A percentile compares a stretch with the other conserved stretches of the same genome.
These are phyloP conservation scores for Metschnikowia lochheadii DNA, from an alignment of 805 yeast genomes.

Conservation along the genomic window DNA sequence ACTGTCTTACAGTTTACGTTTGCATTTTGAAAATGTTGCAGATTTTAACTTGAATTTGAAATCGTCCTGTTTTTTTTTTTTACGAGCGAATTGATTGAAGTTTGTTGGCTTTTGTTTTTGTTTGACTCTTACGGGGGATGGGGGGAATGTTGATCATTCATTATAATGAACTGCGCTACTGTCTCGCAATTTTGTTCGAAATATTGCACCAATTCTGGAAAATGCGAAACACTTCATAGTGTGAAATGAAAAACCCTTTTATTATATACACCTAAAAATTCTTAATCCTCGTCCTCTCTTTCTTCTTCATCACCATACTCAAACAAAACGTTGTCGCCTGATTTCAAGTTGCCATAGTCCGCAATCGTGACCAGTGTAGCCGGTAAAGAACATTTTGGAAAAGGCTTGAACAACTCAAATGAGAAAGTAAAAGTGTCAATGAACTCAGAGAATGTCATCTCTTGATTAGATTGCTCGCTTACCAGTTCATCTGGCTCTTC, in stretches of 20 bases:
- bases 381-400: constrained; percentile 32
- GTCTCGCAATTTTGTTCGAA: not conserved
- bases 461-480: constrained; percentile 3
- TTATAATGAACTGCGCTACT: not conserved
- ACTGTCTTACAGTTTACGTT: no score
- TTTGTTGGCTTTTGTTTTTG: not conserved
- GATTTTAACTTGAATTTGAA: not conserved
- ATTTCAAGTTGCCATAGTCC: constrained; percentile 23
- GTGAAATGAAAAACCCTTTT: not conserved
- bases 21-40: no score
- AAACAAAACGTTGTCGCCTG: constrained; percentile 37
- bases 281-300: not conserved
- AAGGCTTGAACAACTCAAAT: constrained; percentile 40
- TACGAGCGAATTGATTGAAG: not conserved
- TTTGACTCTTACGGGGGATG: not conserved
- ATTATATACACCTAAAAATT: not conserved
- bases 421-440: constrained; percentile 24
- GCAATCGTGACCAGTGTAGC: constrained; percentile 10
- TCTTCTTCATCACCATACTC: constrained; percentile 28
- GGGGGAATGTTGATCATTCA: not conserved
- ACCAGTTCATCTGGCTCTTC: constrained; percentile 14
- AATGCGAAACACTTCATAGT: not conserved
- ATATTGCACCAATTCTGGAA: not conserved
- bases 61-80: not conserved
- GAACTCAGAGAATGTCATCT: constrained; percentile 19